Conservation (phyloP, 495 filamentous ascomycete genomes). For the Penicillium flavigenum region DNA sequence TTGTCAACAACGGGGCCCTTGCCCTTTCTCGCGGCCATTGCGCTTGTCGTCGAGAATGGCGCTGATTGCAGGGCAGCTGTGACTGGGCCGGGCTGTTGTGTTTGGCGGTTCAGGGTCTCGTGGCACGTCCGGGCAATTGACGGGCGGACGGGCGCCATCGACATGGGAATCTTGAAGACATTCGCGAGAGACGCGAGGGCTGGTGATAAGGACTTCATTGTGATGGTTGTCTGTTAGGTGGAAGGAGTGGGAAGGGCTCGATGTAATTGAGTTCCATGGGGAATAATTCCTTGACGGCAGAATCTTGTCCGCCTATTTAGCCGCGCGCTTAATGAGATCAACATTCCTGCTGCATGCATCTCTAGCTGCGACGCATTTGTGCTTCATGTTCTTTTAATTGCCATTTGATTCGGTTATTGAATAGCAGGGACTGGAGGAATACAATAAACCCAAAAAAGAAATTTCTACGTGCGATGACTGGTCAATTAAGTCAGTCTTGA, state of each 20-base stretch:
- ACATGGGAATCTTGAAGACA: constrained; percentile 45
- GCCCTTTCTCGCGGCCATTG: constrained; percentile 37
- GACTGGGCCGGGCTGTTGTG: constrained; percentile 29
- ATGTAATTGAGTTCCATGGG: constrained; percentile 20
- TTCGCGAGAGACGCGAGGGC: constrained; percentile 47
- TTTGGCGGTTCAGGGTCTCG: constrained; percentile 27
- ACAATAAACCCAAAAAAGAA: not conserved
- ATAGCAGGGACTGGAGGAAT: not conserved
- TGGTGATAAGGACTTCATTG: constrained; percentile 45
- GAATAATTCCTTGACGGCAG: constrained; percentile 36
- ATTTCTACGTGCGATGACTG: not conserved
- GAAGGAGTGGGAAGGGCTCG: constrained; percentile 12
- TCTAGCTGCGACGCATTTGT: not conserved
- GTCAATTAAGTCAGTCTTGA: not conserved
- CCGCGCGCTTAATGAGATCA: constrained; percentile 32
- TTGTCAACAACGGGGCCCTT: constrained; percentile 29
- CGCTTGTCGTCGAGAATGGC: constrained; percentile 46
- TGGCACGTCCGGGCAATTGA: constrained; percentile 30
- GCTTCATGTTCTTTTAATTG: not conserved
- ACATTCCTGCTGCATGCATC: not conserved
- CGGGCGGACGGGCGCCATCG: constrained; percentile 33
- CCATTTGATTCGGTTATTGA: not conserved
- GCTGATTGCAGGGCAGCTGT: constrained; percentile 34
- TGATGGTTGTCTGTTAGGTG: constrained; percentile 25
- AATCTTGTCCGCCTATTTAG: constrained; percentile 31